Percentiles rank a stretch among this genome's conserved stretches.
These are phyloP conservation scores for Neonectria coccinea DNA, from an alignment of 2,329 filamentous ascomycete genomes.

Conservation along the genomic window DNA sequence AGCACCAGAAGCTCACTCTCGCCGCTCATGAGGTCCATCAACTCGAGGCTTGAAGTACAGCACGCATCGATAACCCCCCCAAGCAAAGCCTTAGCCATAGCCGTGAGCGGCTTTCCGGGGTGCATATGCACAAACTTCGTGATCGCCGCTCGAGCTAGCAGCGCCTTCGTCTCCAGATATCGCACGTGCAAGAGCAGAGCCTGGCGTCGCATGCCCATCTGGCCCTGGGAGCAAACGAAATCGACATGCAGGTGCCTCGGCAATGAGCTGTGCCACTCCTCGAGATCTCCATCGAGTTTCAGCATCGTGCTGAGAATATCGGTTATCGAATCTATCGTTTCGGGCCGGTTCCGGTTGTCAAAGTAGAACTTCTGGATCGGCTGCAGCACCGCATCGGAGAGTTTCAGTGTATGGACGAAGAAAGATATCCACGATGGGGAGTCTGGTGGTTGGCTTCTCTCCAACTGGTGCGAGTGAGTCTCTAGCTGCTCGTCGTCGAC, in stretches of 20 bases:
- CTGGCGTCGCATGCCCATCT: constrained; percentile 40
- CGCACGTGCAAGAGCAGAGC: constrained; percentile 41
- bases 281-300: constrained; percentile 37
- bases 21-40: constrained; percentile 38
- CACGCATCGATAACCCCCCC: constrained; percentile 37
- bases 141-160: constrained; percentile 38
- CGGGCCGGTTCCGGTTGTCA: not conserved
- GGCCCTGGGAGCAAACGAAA: constrained; percentile 31
- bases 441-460: constrained; percentile 36
- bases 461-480: constrained; percentile 10
- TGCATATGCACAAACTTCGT: constrained; percentile 36
- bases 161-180: constrained; percentile 41
- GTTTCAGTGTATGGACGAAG: constrained; percentile 37
- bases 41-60: constrained; percentile 39
- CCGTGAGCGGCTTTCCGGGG: constrained; percentile 19
- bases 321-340: constrained; percentile 15
- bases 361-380: constrained; percentile 37
- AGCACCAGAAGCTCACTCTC: constrained; percentile 39
- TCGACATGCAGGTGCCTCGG: constrained; percentile 39
- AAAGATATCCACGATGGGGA: constrained; percentile 39
- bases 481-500: constrained; percentile 43
- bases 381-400: constrained; percentile 37
- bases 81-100: constrained; percentile 37
- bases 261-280: constrained; percentile 38
- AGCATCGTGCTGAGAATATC: constrained; percentile 35